Base-by-base conservation (phyloP, 805 yeast genomes). In the Zygosaccharomyces siamensis region DNA sequence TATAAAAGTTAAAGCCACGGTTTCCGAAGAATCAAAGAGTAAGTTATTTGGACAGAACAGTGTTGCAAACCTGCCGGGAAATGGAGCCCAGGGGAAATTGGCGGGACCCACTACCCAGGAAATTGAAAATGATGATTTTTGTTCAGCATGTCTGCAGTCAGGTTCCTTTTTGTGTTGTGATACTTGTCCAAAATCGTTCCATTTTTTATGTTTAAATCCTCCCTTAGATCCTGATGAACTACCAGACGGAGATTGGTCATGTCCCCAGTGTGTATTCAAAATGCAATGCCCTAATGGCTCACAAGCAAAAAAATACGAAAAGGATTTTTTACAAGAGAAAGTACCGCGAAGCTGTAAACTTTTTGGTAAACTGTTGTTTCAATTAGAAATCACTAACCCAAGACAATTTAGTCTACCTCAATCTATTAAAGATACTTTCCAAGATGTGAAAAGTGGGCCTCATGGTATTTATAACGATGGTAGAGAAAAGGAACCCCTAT, bases 161-260 rank as follows among this genome's bases (percentile, higher is more conserved):
- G 99, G 99, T 10, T 76, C 86, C 24, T 89, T 92, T 58, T 72
- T 92, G 21, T 93, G 98, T 68, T 92, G 99, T 69, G 99, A 92
- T 58, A 75, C 86, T 1, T 92, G 99, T 67, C 97, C 97, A 0
- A 77, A 76, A 58, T 86, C 96, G 1, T 93, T 92, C 68, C 99
- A 92, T 63, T 89, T 93, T 62, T 74, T 86, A 4, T 92, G 99
- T 65, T 78, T 92, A 51, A 85, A 87, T 59, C 98, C 98, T 2
- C 98, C 99, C 0, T 69, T 84, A 30, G 88, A 84, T 56, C 89
- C 84, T 37, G 74, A 77, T 44, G 63, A 76, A 33, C 68, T 88
- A 6, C 98, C 98, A 0, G 95, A 84, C 42, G 96, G 86, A 32
- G 84, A 81, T 52, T 92, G 99, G 99, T 81, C 76, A 56, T 92